These are phyloP conservation scores for Pyrenophora seminiperda DNA, from an alignment of 2,329 filamentous ascomycete genomes.

Conservation along the genomic window DNA sequence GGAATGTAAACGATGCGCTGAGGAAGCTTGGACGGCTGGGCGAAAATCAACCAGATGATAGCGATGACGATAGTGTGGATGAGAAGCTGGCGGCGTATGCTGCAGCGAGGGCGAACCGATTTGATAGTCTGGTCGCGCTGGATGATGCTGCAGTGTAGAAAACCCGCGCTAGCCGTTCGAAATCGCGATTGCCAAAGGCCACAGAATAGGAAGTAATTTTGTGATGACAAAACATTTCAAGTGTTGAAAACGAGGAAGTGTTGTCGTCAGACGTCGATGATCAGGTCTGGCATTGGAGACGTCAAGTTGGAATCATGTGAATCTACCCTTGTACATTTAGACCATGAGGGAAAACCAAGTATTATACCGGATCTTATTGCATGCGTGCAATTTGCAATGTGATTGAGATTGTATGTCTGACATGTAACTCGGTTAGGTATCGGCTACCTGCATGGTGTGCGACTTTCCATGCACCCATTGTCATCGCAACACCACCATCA, in stretches of 20 bases:
- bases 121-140: constrained; percentile 38
- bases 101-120: constrained; percentile 52
- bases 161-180: too few species aligned
- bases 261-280: too few species aligned
- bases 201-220: too few species aligned
- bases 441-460: constrained; percentile 11
- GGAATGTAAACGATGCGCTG: constrained; percentile 68
- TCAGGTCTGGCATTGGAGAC: too few species aligned
- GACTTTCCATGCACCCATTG: constrained; percentile 18
- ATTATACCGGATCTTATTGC: too few species aligned
- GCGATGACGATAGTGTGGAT: constrained; percentile 15
- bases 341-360: too few species aligned
- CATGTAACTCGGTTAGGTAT: constrained; percentile 1
- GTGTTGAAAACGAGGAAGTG: too few species aligned
- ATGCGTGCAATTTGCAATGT: too few species aligned
- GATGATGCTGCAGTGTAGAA: neutral
- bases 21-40: constrained; percentile 21
- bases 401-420: neutral
- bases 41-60: neutral
- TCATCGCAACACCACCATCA: constrained; percentile 20
- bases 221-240: too few species aligned
- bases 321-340: too few species aligned
- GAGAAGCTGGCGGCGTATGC: constrained; percentile 41
- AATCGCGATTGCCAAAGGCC: too few species aligned
- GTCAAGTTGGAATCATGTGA: too few species aligned